Evolutionary conservation across 1,284 basidiomycete species (phyloP).

Genomic region (Rhodotorula sp.): DNA sequence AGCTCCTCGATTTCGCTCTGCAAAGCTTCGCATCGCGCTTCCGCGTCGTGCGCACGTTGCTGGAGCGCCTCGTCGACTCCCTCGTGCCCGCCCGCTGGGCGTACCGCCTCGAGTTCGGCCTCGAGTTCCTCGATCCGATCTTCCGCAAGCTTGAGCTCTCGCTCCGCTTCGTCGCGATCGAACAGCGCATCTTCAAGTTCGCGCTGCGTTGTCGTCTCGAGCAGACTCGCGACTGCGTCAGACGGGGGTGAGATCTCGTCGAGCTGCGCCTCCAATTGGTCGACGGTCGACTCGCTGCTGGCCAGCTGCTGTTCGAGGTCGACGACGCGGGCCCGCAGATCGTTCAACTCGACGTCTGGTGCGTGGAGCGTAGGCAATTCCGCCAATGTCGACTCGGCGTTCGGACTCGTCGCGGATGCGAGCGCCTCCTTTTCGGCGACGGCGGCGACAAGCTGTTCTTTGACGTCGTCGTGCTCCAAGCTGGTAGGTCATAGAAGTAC

Average conservation of each 20-base stretch:
- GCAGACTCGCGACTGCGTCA: not conserved
- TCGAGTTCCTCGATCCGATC: not conserved
- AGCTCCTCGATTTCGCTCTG: too few relatives aligned
- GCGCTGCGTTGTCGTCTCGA: not conserved
- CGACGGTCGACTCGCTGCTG: not conserved
- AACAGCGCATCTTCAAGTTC: not conserved
- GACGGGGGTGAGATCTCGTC: not conserved
- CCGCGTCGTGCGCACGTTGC: not conserved
- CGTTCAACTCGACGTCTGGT: conserved; percentile 5
- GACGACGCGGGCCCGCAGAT: not conserved
- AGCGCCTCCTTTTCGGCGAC: not conserved
- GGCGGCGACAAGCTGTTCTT: not conserved
- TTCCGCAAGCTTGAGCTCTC: not conserved
- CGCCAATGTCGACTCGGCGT: too few relatives aligned
- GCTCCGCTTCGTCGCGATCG: not conserved
- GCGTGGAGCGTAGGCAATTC: not conserved
- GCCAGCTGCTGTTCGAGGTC: not conserved
- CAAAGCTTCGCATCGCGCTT: not conserved
- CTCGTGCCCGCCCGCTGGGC: too few relatives aligned
- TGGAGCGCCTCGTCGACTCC: not conserved
- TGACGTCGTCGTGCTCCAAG: not conserved
- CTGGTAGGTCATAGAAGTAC: not conserved
- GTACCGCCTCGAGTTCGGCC: not conserved
- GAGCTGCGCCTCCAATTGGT: not conserved
- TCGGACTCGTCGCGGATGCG: too few relatives aligned